Base-by-base conservation (phyloP, 768 basidiomycete genomes). In the Leccinum longicurvipes region DNA sequence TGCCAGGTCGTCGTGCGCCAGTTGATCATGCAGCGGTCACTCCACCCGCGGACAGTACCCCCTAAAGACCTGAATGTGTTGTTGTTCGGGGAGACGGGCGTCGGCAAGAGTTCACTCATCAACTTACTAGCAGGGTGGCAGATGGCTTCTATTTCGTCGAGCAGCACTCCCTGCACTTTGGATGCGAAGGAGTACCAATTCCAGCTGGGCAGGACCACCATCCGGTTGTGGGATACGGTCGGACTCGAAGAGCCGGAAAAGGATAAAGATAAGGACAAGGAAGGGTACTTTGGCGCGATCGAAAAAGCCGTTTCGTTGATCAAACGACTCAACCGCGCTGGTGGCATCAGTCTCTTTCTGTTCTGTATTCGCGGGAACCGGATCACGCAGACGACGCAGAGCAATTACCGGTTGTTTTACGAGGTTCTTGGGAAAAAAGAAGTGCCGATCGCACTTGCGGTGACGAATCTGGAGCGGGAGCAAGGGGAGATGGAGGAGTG, bases 71-170 rank as follows among this genome's bases (percentile, higher is more conserved):
- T 67, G 8, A 67, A 74, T 47, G 52, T 78, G 47, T 61, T 78
- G 15, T 49, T 79, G 17, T 79, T 78, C 47, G 77, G 78, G 0
- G 74, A 77, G 53, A 69, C 73, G 0, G 77, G 77, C 17, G 55
- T 61, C 19, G 69, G 69, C 3, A 70, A 70, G 45, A 70, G 69
- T n/a, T 73, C 71, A 4, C 59, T 70, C 42, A 59, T 70, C 50
- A 68, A 70, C 28, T 56, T 70, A 7, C 64, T 70, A 19, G 65
- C 70, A 0, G 70, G 70, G 6, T 51, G 53, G 54, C 56, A 62
- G 1, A 56, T 70, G 21, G 70, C 69, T 7, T n/a, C 42, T 3
- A 47, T 63, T 29, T 70, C 68, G 10, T 53, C 60, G 6, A 55
- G 65, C 17, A 68, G 68, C 6, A 29, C 56, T 0, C 74, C 72